Percentiles rank a stretch among this genome's conserved stretches.
These are phyloP conservation scores for peach (Prunus persica) DNA, from an alignment of 306 rosid species.

Conservation along the genomic window DNA sequence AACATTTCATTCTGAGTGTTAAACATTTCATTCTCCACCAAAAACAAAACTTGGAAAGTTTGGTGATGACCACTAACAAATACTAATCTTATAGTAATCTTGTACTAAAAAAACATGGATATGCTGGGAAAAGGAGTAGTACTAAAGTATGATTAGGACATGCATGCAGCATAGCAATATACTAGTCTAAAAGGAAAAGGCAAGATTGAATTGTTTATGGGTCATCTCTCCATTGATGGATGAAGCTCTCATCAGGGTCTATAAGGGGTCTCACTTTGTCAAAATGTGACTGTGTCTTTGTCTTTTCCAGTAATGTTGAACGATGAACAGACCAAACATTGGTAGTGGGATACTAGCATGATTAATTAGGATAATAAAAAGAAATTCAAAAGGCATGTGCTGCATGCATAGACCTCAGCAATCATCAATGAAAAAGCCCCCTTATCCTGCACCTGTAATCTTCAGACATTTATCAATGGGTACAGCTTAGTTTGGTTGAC, in stretches of 20 bases:
- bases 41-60: not conserved
- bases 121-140: not conserved
- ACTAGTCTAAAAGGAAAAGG: not conserved
- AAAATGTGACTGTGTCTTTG: constrained; percentile 11
- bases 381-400: constrained; percentile 9
- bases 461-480: no score
- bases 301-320: constrained; percentile 10
- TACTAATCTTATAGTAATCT: not conserved
- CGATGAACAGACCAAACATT: not conserved
- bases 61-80: not conserved
- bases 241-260: not conserved
- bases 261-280: constrained; percentile 10
- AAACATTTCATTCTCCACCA: not conserved
- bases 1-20: no score
- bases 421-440: not conserved
- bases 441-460: not conserved
- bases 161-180: not conserved
- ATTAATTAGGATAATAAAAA: constrained; percentile 20
- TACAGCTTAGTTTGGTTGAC: no score
- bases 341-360: constrained; percentile 24
- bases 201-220: not conserved
- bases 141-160: not conserved
- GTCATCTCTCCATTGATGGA: not conserved
- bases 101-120: not conserved
- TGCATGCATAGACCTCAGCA: not conserved